Conservation (phyloP, 257 asterid genomes). For the Scutellaria galericulata region DNA sequence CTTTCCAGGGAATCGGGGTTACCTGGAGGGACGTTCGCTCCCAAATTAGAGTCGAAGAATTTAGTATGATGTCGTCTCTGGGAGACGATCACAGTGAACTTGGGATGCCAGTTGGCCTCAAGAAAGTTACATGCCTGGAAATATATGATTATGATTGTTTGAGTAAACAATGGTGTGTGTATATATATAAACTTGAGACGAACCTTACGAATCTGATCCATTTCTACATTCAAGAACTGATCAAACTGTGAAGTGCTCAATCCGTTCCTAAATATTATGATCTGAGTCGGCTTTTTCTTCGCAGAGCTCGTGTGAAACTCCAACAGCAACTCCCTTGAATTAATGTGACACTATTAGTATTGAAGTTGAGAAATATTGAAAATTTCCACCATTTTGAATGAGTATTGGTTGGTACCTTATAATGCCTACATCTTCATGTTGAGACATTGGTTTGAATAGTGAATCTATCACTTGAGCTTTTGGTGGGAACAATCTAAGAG, state of each 20-base stretch:
- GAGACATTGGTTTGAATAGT: constrained; percentile 50
- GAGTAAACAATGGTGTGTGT: neutral
- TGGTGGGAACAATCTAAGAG: constrained; percentile 45
- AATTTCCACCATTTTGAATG: neutral
- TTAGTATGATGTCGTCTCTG: constrained; percentile 60
- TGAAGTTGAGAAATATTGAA: neutral
- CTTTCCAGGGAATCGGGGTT: constrained; percentile 3
- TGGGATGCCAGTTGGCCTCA: constrained; percentile 58
- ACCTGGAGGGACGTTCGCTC: constrained; percentile 51
- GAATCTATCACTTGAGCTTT: constrained; percentile 48
- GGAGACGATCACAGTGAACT: constrained; percentile 49
- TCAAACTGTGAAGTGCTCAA: constrained; percentile 44
- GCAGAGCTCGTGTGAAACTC: constrained; percentile 53
- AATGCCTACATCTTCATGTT: constrained; percentile 50
- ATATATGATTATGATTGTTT: neutral
- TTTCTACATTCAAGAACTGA: constrained; percentile 42
- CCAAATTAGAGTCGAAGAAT: constrained; percentile 43
- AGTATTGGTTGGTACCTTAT: constrained; percentile 34
- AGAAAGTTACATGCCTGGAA: constrained; percentile 53
- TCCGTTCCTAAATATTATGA: constrained; percentile 57
- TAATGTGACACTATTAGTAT: neutral
- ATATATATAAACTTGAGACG: neutral
- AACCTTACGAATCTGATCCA: constrained; percentile 56
- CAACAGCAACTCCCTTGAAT: constrained; percentile 53
- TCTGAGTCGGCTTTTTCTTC: constrained; percentile 49